Base-by-base conservation (phyloP, 495 filamentous ascomycete genomes). In the Aspergillus campestris region DNA sequence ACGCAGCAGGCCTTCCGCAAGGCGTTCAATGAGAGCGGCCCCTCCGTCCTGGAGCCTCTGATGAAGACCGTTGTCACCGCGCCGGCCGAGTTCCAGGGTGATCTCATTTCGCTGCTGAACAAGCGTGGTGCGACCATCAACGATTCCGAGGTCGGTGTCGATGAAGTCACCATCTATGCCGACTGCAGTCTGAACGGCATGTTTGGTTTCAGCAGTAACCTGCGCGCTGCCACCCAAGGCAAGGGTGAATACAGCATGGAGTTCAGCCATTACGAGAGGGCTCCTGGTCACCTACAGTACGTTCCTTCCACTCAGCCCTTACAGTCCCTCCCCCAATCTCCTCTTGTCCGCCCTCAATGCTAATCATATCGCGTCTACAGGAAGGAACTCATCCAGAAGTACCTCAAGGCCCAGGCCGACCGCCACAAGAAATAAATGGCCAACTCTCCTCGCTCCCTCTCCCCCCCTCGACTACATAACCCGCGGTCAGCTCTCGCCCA, bases 211-310 rank as follows among this genome's bases (percentile, higher is more conserved):
- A 87, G 81, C 47, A 82, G 77, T 32, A 83, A 94, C 66, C 69
- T 99, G 64, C 78, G 94, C 50, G 94, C 94, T 4, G 85, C 89
- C 15, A 96, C 91, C 8, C 94, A 99, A 72, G 94, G 92, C 42
- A 99, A 99, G 77, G 94, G 94, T 53, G 94, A 99, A 73, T 99
- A 95, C 57, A 83, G 76, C 50, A 99, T 99, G 94, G 94, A 99
- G 73, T 99, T 97, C 65, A 87, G 83, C 60, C 90, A 97, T 69
- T 97, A 99, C 61, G 80, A 82, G 45, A 74, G 86, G 43, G 86
- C 91, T 51, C 86, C 89, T 40, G 79, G 81, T 48, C 91, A 96
- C 56, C 60, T 96, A 64, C 94, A 99, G 84, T 87, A 81, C 59
- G 82, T 79, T 55, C 52, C 48, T n/a, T 27, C 10, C 14, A 28